Evolutionary conservation across 1,139 yeast genomes (phyloP), one percentile per base, ranked within the genome.

Genomic region (Candida pseudocylindracea): DNA sequence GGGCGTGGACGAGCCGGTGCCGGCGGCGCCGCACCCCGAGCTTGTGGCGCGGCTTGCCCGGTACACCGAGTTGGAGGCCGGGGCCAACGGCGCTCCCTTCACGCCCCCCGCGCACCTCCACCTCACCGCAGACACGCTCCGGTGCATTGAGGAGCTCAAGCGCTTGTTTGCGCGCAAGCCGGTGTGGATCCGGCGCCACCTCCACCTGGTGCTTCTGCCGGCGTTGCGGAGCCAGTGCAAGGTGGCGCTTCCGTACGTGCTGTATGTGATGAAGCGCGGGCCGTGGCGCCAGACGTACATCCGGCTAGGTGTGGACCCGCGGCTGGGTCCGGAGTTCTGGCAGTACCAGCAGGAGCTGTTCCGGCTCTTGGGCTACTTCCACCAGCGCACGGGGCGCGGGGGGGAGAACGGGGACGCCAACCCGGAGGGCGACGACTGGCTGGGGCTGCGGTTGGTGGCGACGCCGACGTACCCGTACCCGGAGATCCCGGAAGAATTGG

Each of bases 201-300:
- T 88, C 29, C 69, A 67, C 36, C 63, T 66, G 38, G 53, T 78
- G 30, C 57, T 70, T 2, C 75, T 81, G 0, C 48, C 51, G 3
- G 60, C 61, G 10, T 53, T 67, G 32, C 55, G 61, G 38, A 54
- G 63, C 37, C 62, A 64, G 12, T 50, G 85, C 30, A 73, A 78
- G 41, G 71, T 64, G 39, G 91, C 94, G 0, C 52, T 91, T 33
- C 93, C 96, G 0, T 72, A 78, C 45, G 76, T 83, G 0, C 63
- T 93, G 0, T 88, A 70, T 46, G 63, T 79, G 29, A 78, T 72
- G 48, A 69, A 75, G 27, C 76, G 76, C 45, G 98, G 99, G 0
- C 98, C 98, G 0, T 88, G 94, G 93, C 63, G 96, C 44, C 81
- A 81, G 39, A 68, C 92, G n/a, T 80, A 75, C 46, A 70, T 81